Evolutionary conservation across 352 stramenopile genomes (phyloP).

Genomic region (Globisporangium cederbergense): DNA sequence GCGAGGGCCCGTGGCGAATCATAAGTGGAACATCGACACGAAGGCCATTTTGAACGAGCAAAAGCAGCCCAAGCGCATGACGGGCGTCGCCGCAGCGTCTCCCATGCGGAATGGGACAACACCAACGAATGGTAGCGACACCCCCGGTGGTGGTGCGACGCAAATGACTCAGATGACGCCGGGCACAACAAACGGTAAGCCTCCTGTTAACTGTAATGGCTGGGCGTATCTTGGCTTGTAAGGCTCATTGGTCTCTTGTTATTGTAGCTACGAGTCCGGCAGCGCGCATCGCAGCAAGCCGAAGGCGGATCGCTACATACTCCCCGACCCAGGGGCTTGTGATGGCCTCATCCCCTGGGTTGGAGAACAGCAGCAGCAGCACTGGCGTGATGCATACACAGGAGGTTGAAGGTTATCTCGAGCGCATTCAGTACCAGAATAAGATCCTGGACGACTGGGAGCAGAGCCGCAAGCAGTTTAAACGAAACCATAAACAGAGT

Average conservation of each 20-base stretch:
- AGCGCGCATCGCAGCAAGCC: not conserved
- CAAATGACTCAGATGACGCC: conserved; percentile 16
- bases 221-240: not conserved
- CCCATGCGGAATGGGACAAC: not conserved
- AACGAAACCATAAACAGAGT: not conserved
- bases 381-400: conserved; percentile 40
- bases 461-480: conserved; percentile 14
- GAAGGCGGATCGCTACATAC: conserved; percentile 10
- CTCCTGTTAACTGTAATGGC: not conserved
- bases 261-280: not conserved
- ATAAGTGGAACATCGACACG: conserved; percentile 77
- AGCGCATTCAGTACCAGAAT: conserved; percentile 46
- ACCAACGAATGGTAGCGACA: not conserved
- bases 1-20: conserved; percentile 44
- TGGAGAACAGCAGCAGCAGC: conserved; percentile 6
- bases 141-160: not conserved
- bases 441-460: conserved; percentile 50
- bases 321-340: not conserved
- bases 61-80: conserved; percentile 21
- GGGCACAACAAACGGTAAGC: not conserved
- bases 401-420: conserved; percentile 49
- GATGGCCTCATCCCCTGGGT: not conserved
- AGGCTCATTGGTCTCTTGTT: not conserved
- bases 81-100: conserved; percentile 5
- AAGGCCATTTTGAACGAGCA: conserved; percentile 52